phyloP scores from a whole-genome alignment of 2,329 filamentous ascomycete genomes.

The Helicocarpus griseus region DNA sequence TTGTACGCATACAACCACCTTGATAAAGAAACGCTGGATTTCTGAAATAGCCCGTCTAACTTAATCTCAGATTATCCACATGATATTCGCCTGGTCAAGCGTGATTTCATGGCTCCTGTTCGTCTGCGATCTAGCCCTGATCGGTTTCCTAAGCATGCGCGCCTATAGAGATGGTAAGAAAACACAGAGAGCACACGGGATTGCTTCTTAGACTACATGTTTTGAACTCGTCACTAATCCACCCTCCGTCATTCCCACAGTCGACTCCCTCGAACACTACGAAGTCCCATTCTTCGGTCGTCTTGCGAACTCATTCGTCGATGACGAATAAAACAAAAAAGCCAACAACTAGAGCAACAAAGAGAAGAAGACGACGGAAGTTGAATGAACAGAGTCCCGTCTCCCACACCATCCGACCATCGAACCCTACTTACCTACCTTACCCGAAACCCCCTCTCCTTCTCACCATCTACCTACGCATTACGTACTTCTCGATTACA shows the following conservation, averaged over 20 bases:
- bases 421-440: neutral
- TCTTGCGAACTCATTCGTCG: constrained; percentile 79
- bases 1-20: constrained; percentile 30
- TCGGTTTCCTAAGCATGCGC: constrained; percentile 64
- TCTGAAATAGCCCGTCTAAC: constrained; percentile 7
- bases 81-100: constrained; percentile 75
- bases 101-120: constrained; percentile 80
- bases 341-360: neutral
- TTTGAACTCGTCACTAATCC: neutral
- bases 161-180: constrained; percentile 73
- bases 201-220: neutral
- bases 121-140: constrained; percentile 62
- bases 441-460: too few relatives aligned
- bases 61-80: constrained; percentile 57
- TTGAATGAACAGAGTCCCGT: too few relatives aligned
- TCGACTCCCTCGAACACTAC: constrained; percentile 57
- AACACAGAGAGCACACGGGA: neutral
- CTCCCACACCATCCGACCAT: neutral
- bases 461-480: too few relatives aligned
- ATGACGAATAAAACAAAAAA: constrained; percentile 56
- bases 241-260: constrained; percentile 25
- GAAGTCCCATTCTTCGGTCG: constrained; percentile 81
- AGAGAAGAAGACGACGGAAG: too few relatives aligned
- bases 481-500: too few relatives aligned
- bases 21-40: neutral